Evolutionary conservation across 768 basidiomycete species (phyloP).

Genomic region (Tulasnella sp.): DNA sequence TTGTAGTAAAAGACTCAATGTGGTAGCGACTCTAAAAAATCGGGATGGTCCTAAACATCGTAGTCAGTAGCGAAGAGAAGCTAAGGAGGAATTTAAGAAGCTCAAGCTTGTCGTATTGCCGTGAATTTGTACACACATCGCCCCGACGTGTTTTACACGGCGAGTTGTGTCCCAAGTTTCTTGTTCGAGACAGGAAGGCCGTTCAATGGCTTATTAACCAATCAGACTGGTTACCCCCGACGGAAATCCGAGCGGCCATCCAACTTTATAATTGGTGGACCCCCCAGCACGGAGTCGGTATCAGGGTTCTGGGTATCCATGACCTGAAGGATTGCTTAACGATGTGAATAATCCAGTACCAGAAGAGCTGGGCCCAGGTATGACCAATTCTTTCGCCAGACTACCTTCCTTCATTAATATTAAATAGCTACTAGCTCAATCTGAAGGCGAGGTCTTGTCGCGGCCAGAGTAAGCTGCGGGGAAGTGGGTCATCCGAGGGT

Average conservation of each 20-base stretch:
- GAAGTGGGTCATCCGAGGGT: too few relatives aligned
- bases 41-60: background rate
- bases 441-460: too few relatives aligned
- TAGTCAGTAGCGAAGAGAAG: background rate
- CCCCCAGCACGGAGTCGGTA: too few relatives aligned
- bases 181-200: background rate
- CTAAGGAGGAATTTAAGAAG: background rate
- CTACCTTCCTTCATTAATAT: too few relatives aligned
- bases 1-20: background rate
- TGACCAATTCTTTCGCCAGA: too few relatives aligned
- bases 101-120: background rate
- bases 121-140: background rate
- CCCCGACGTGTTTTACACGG: background rate
- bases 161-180: background rate
- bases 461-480: too few relatives aligned
- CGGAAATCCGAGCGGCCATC: background rate
- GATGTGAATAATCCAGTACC: too few relatives aligned
- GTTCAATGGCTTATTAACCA: background rate
- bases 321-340: too few relatives aligned
- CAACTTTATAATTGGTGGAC: too few relatives aligned
- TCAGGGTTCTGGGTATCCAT: too few relatives aligned
- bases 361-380: too few relatives aligned
- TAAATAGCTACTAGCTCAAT: too few relatives aligned
- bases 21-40: background rate
- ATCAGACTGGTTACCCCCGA: background rate